Base-by-base conservation (phyloP, 1,284 basidiomycete species). In the Trichosporon ovoides region DNA sequence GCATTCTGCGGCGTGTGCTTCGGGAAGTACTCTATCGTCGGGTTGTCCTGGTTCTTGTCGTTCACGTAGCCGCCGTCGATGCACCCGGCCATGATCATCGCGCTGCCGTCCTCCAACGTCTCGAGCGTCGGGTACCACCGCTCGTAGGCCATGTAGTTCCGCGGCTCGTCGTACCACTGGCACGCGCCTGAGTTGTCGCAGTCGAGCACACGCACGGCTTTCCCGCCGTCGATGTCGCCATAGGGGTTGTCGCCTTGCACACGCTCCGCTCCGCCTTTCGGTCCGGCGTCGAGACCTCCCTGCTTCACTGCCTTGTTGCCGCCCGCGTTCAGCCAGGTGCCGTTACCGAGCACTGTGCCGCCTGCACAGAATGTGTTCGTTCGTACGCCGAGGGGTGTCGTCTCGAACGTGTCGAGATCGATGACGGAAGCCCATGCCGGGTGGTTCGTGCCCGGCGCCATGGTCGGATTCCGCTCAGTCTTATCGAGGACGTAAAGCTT, bases 51-150 rank as follows among this genome's bases (percentile, higher is more conserved):
- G 20, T 24, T 22, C 22, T 64, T 61, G 46, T 64, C 63, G 59
- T 90, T 89, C 12, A 88, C 85, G 28, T 91, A 91, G 65, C 87
- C 88, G 66, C 92, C 92, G 72, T 86, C 88, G 60, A 86, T 82
- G 73, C 91, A 79, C 5, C 79, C 79, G 22, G 79, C 79, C 56
- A 80, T 72, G 81, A 89, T 78, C 38, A 78, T 73, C 37, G 77
- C 76, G 16, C 69, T 70, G 14, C 81, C 80, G 59, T 81, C 80
- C 59, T 79, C 77, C 19, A 80, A 55, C 31, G 79, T 79, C 66
- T 81, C 79, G 16, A 81, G 79, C 56, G 81, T 84, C 48, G 81
- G 86, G 71, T 94, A 94, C 91, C 91, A 95, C 18, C 92, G 83
- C 64, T 83, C 78, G 56, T 81, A 83, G 63, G 89, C 84, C 86